phyloP scores from a whole-genome alignment of 352 stramenopile species.

The Thraustochytrium striatum region DNA sequence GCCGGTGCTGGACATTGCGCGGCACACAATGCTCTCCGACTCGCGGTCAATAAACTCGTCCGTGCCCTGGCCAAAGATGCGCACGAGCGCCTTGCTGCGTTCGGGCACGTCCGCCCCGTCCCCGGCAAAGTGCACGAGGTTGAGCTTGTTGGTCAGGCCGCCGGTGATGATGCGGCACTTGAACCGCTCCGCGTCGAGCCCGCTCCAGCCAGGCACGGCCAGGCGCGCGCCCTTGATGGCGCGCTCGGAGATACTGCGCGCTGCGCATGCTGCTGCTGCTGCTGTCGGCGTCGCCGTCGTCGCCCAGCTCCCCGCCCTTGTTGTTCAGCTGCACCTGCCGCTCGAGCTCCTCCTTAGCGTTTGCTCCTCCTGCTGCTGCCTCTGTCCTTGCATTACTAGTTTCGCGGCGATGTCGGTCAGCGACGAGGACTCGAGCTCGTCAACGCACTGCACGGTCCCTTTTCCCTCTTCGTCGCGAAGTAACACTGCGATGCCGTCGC shows the following conservation, averaged over 20 bases:
- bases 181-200: background rate
- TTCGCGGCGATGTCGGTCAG: too few relatives aligned
- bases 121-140: background rate
- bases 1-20: background rate
- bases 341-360: too few relatives aligned
- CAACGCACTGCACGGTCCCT: too few relatives aligned
- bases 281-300: background rate
- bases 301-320: background rate
- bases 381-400: too few relatives aligned
- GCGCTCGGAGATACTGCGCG: background rate
- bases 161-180: constrained; percentile 12
- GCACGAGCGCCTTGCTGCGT: constrained; percentile 12
- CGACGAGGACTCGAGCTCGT: too few relatives aligned
- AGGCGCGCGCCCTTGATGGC: background rate
- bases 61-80: constrained; percentile 24
- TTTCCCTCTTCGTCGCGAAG: too few relatives aligned
- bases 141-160: constrained; percentile 38
- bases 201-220: constrained; percentile 12
- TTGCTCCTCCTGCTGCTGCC: too few relatives aligned
- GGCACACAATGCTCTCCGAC: background rate
- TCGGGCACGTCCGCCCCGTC: background rate
- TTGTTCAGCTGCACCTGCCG: too few relatives aligned
- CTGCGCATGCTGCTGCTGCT: background rate
- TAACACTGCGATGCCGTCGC: too few relatives aligned
- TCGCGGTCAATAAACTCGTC: constrained; percentile 44